Evolutionary conservation across 352 stramenopile species (phyloP), one percentile per base, ranked within the genome.

Genomic region (Globisporangium heterothallicum): DNA sequence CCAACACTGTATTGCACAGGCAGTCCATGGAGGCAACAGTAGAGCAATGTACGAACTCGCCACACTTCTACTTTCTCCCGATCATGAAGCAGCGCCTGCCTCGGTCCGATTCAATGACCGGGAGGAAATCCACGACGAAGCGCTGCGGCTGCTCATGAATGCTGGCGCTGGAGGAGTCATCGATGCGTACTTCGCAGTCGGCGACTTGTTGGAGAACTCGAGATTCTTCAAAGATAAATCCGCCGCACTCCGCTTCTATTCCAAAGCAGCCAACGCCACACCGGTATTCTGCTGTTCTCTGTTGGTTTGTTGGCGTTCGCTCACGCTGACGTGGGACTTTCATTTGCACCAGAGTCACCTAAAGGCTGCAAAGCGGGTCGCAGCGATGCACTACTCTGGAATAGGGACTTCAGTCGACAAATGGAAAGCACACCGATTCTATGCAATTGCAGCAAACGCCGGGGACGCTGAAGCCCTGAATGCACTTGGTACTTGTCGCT

Each of bases 391-490:
- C 21, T 93, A 91, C 58, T 69, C 67, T 4, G 78, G 74, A 2
- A 68, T 84, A 35, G 74, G 69, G 25, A 75, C 70, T 56, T 49
- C 58, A 4, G 41, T 63, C 3, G 65, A 88, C 63, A 86, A 84
- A 44, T 49, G 49, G 14, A 73, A 73, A 38, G 69, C 79, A 8
- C 70, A 81, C 51, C 56, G 43, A 14, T 74, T 84, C 26, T 90
- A 90, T 49, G 49, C 51, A 0, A 70, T 88, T 30, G 81, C 81
- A 43, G 78, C 74, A 14, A 54, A 61, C 6, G 61, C 53, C 7
- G 72, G 66, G 10, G 74, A 93, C 27, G 52, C 66, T 3, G 76
- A 87, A 25, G 73, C 79, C 5, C 63, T 90, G 41, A 93, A 90
- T 45, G 72, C 82, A 16, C 66, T 91, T 12, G 78, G 78, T 87